These are phyloP conservation scores for Lichtheimia hyalospora DNA, from an alignment of 371 early-diverging fungal species.

Conservation along the genomic window DNA sequence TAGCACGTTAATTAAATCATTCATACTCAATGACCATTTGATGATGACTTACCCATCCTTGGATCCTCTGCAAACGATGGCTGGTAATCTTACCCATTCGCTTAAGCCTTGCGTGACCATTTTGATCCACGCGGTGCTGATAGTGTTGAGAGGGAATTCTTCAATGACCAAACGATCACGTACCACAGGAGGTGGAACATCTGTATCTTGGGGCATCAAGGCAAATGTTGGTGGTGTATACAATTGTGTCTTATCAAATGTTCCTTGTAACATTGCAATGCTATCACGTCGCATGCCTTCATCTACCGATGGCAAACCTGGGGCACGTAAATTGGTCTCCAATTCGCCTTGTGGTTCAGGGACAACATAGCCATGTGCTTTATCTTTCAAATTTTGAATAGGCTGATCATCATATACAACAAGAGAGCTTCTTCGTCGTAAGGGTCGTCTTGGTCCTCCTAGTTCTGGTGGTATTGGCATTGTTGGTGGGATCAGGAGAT, in stretches of 20 bases:
- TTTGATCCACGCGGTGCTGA: slow-evolving; percentile 73
- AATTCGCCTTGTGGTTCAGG: slow-evolving; percentile 23
- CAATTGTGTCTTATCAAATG: slow-evolving; percentile 52
- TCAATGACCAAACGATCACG: slow-evolving; percentile 63
- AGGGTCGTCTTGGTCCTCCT: slow-evolving; percentile 28
- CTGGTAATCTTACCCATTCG: slow-evolving; percentile 70
- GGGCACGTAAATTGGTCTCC: slow-evolving; percentile 17
- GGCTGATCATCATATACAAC: slow-evolving; percentile 67
- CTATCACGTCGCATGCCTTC: slow-evolving; percentile 25
- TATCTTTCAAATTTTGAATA: slow-evolving; percentile 24
- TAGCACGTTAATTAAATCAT: not conserved
- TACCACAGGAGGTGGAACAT: slow-evolving; percentile 68
- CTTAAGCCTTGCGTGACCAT: slow-evolving; percentile 70
- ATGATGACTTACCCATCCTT: slow-evolving; percentile 46
- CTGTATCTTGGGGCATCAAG: slow-evolving; percentile 48
- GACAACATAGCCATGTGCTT: slow-evolving; percentile 27
- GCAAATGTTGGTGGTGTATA: slow-evolving; percentile 61
- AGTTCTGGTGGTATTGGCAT: slow-evolving; percentile 19
- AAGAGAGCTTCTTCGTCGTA: slow-evolving; percentile 57
- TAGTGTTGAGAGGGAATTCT: slow-evolving; percentile 63
- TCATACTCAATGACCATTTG: not conserved
- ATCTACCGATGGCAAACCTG: slow-evolving; percentile 5
- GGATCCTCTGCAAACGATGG: slow-evolving; percentile 66
- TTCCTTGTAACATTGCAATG: slow-evolving; percentile 26
- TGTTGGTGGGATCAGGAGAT: slow-evolving; percentile 12